Conservation (phyloP, 106 monocot species). For the Triglochin maritima region DNA sequence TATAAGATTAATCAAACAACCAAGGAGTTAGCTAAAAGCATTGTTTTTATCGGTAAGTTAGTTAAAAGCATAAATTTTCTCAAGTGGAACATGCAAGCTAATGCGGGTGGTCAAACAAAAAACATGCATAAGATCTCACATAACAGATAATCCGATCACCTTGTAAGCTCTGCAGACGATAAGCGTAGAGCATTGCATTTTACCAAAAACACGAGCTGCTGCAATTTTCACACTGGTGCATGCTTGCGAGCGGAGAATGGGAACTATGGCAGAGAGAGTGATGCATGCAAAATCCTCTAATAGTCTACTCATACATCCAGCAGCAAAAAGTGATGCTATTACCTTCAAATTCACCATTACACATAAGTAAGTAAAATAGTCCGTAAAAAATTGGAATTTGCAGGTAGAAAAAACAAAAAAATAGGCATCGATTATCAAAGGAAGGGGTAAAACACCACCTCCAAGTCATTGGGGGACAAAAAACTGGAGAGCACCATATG, state of each 20-base stretch:
- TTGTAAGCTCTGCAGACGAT: slow-evolving; percentile 50
- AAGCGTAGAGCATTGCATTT: slow-evolving; percentile 49
- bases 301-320: slow-evolving; percentile 61
- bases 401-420: background rate
- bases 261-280: slow-evolving; percentile 32
- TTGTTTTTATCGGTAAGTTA: too few species aligned
- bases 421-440: background rate
- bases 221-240: slow-evolving; percentile 32
- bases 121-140: too few species aligned
- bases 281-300: slow-evolving; percentile 79
- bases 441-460: slow-evolving; percentile 25
- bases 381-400: background rate
- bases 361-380: background rate
- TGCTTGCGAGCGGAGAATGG: slow-evolving; percentile 31
- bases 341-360: slow-evolving; percentile 30
- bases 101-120: too few species aligned
- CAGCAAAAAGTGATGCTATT: slow-evolving; percentile 74
- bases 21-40: background rate
- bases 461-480: slow-evolving; percentile 29
- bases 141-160: slow-evolving; percentile 20
- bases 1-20: background rate
- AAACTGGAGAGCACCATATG: slow-evolving; percentile 59
- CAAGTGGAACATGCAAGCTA: too few species aligned
- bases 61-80: too few species aligned
- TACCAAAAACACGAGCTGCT: slow-evolving; percentile 52